Base-by-base conservation (phyloP, 768 basidiomycete genomes). In the Termitomyces sp. region DNA sequence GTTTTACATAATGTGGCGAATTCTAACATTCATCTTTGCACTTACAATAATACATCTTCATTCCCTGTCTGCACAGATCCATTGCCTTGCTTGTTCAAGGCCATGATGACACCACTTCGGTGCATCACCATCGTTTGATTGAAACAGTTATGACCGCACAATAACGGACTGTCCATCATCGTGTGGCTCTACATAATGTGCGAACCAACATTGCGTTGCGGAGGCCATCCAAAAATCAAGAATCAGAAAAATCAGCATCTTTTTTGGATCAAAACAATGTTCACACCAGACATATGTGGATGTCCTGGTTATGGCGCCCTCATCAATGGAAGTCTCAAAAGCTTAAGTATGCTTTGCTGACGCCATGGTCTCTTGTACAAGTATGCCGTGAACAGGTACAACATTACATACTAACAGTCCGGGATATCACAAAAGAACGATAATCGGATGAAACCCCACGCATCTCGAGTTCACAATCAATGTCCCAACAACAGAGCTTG, bases 31-130 rank as follows among this genome's bases (percentile, higher is more conserved):
- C 58, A 46, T 56, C 54, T 62, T 48, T 49, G 52, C 56, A 43
- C 56, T 51, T 48, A 50, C 39, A 55, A 57, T 61, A 44, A 58
- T 62, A 36, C 57, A 58, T 58, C 34, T 55, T 42, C 42, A 39
- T 49, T 55, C 42, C 42, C 22, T 50, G 48, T 36, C 7, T 3
- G 48, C 32, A 13, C 30, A 32, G 39, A 32, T 30, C 12, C 26
- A 44, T 24, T 54, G 30, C n/a, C 42, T 16, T 37, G 36, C 14
- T 46, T 14, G 22, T 2, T 14, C 16, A 16, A n/a, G 16, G 26
- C 3, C 48, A 50, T 26, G 4, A 18, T 30, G 13, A 10, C 1
- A 36, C n/a, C 16, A 16, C 14, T 14, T 27, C 10, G 20, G 20
- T 10, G 47, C 33, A 33, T 34, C 13, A 4, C 10, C 24, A 36